Conservation (phyloP, 2,329 filamentous ascomycete species). For the Talaromyces atroroseus region DNA sequence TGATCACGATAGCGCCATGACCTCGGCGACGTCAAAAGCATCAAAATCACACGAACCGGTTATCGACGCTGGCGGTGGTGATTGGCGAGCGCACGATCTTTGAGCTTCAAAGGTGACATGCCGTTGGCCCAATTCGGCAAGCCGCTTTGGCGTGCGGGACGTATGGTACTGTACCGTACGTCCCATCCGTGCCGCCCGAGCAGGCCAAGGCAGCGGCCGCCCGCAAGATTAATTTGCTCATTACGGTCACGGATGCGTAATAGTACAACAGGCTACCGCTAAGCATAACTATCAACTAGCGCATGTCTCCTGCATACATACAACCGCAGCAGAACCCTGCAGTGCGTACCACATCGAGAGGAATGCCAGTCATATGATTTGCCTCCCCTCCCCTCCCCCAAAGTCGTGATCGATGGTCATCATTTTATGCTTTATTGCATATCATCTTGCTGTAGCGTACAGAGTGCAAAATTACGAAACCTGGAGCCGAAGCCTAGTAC, state of each 20-base stretch:
- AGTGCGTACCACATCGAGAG: not conserved
- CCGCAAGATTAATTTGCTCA: not conserved
- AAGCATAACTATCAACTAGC: not conserved
- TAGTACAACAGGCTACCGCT: not conserved
- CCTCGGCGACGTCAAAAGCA: not conserved
- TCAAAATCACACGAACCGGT: not conserved
- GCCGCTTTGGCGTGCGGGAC: not conserved
- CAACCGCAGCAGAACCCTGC: too few species aligned
- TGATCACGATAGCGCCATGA: not conserved
- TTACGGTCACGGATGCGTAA: not conserved
- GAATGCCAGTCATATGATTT: not conserved
- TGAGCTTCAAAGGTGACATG: not conserved
- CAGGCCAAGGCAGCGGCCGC: not conserved
- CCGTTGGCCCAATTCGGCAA: not conserved
- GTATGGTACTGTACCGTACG: not conserved
- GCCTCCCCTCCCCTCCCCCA: too few species aligned
- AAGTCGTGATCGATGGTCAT: not conserved
- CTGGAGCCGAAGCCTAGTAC: not conserved
- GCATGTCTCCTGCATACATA: not conserved
- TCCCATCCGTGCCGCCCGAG: not conserved
- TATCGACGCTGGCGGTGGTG: not conserved
- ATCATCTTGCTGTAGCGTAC: not conserved
- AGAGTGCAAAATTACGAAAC: too few species aligned
- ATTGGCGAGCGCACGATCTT: not conserved
- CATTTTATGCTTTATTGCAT: not conserved